A percentile compares a stretch with the other conserved stretches of the same genome.
Conservation (phyloP, 2,329 filamentous ascomycete genomes). For the Fusarium tuaranense region DNA sequence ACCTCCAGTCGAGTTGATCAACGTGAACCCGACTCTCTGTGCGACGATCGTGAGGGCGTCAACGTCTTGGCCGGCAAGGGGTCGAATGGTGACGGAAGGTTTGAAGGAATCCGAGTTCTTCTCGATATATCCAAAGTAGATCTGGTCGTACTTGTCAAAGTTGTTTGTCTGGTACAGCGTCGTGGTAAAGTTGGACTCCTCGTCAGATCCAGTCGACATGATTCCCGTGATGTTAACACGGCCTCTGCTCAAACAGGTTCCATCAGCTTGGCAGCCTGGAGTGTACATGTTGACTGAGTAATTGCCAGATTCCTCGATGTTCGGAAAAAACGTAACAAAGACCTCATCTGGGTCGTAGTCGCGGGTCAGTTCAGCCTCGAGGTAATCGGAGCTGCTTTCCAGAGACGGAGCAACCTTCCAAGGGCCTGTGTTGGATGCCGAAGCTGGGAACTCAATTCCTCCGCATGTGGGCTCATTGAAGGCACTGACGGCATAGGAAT, state of each 20-base stretch:
- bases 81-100: conserved; percentile 82
- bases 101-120: conserved; percentile 78
- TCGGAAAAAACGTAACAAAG: conserved; percentile 82
- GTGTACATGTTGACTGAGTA: conserved; percentile 94
- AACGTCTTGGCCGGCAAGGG: conserved; percentile 72
- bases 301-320: conserved; percentile 89
- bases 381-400: conserved; percentile 79
- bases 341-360: conserved; percentile 69
- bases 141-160: conserved; percentile 95
- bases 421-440: conserved; percentile 75
- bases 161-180: conserved; percentile 91
- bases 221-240: conserved; percentile 83
- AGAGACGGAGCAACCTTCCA: conserved; percentile 79
- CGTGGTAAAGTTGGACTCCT: conserved; percentile 64
- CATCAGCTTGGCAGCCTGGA: conserved; percentile 86
- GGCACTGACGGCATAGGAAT: conserved; percentile 83
- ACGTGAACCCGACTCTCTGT: conserved; percentile 83
- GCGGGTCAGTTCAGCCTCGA: conserved; percentile 73
- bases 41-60: conserved; percentile 84
- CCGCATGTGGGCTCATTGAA: conserved; percentile 91
- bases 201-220: conserved; percentile 65
- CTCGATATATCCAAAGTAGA: conserved; percentile 89
- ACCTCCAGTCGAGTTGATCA: conserved; percentile 79
- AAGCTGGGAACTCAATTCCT: conserved; percentile 71
- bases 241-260: conserved; percentile 80